Evolutionary conservation across 1,284 basidiomycete species (phyloP).

Genomic region (Cystobasidium sp.): DNA sequence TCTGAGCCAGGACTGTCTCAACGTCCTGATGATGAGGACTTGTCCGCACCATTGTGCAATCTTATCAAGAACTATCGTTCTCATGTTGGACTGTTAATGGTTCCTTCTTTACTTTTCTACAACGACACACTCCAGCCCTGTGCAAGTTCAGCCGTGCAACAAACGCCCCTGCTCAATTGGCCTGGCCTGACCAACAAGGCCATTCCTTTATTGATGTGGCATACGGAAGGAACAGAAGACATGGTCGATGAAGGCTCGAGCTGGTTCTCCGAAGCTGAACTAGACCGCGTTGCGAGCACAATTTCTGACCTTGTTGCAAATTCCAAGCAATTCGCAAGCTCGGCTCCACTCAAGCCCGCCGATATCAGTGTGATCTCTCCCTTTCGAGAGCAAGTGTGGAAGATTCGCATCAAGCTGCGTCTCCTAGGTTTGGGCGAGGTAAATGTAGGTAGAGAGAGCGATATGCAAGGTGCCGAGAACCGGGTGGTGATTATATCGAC

Average conservation of each 20-base stretch:
- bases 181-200: slow-evolving; percentile 51
- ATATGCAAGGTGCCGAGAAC: slow-evolving; percentile 53
- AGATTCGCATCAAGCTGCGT: slow-evolving; percentile 56
- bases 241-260: slow-evolving; percentile 57
- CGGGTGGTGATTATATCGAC: slow-evolving; percentile 56
- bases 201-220: slow-evolving; percentile 56
- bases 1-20: not conserved
- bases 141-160: slow-evolving; percentile 45
- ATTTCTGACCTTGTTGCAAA: slow-evolving; percentile 48
- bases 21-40: not conserved
- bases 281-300: slow-evolving; percentile 49
- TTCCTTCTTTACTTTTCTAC: slow-evolving; percentile 58
- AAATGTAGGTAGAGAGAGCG: slow-evolving; percentile 58
- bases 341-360: slow-evolving; percentile 45
- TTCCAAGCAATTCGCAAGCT: not conserved
- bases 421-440: slow-evolving; percentile 53
- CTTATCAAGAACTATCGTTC: slow-evolving; percentile 57
- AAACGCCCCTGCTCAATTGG: slow-evolving; percentile 54
- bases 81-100: slow-evolving; percentile 57
- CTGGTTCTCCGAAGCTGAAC: slow-evolving; percentile 54
- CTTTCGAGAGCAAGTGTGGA: slow-evolving; percentile 60
- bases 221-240: slow-evolving; percentile 54
- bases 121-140: slow-evolving; percentile 56
- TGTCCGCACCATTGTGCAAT: slow-evolving; percentile 49
- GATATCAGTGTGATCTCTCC: slow-evolving; percentile 57